Evolutionary conservation across 2,329 filamentous ascomycete species (phyloP).

Genomic region (Aureobasidium subglaciale): DNA sequence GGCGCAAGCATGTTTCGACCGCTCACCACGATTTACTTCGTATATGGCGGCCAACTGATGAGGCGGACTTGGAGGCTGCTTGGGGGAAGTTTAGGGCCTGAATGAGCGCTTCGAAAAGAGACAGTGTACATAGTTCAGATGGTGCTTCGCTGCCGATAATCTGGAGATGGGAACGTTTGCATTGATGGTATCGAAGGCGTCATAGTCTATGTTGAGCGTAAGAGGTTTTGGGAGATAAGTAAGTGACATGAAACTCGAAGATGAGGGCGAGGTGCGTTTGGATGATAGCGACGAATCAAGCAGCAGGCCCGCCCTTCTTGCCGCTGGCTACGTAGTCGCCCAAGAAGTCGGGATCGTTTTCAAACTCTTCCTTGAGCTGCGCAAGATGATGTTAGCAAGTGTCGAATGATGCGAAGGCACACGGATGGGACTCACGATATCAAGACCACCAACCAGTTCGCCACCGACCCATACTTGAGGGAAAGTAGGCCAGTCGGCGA

Average conservation of each 20-base stretch:
- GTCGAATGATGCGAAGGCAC: background rate
- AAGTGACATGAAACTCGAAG: background rate
- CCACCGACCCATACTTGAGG: constrained; percentile 90
- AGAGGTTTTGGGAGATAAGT: background rate
- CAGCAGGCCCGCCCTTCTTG: constrained; percentile 24
- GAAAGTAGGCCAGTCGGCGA: constrained; percentile 97
- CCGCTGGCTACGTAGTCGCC: constrained; percentile 54
- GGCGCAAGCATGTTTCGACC: constrained; percentile 21
- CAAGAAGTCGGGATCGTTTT: constrained; percentile 76
- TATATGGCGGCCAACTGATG: background rate
- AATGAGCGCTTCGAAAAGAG: background rate
- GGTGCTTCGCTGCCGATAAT: background rate
- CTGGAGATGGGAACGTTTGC: background rate
- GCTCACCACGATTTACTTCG: constrained; percentile 23
- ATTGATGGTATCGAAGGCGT: constrained; percentile 13
- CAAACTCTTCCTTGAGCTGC: constrained; percentile 89
- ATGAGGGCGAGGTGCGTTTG: background rate
- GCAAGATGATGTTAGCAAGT: background rate
- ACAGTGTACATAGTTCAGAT: background rate
- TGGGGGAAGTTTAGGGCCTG: background rate
- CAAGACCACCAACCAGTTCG: constrained; percentile 84
- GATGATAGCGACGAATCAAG: background rate
- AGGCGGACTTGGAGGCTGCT: background rate
- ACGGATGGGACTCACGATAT: constrained; percentile 65
- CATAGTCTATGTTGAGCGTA: constrained; percentile 3